Conservation (phyloP, 805 yeast species). For the Jamesozyma spencerorum region DNA sequence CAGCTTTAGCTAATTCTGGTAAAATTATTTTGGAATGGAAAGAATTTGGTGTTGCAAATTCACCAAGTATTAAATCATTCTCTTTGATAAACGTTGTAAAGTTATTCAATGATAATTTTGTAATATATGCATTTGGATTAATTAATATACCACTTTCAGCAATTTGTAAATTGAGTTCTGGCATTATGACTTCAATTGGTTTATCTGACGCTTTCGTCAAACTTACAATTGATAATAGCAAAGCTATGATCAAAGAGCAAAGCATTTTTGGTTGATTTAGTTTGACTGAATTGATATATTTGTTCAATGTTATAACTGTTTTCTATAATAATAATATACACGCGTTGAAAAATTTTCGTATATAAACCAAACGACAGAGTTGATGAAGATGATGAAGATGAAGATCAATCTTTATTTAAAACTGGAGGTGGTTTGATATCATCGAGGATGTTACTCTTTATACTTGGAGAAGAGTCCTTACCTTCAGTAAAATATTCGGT, state of each 20-base stretch:
- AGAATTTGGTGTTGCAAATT: slow-evolving; percentile 95
- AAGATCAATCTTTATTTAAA: background rate
- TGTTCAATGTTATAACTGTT: too few species aligned
- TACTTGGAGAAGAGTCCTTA: slow-evolving; percentile 18
- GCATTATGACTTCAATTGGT: background rate
- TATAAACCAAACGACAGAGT: background rate
- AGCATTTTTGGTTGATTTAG: too few species aligned
- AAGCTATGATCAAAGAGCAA: too few species aligned
- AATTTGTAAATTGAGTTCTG: background rate
- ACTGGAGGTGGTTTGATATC: slow-evolving; percentile 10
- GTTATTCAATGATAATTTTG: slow-evolving; percentile 55
- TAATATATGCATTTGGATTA: slow-evolving; percentile 70
- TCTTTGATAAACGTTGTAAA: slow-evolving; percentile 57
- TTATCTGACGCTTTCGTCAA: background rate
- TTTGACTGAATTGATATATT: too few species aligned
- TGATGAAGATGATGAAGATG: background rate
- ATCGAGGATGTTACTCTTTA: background rate
- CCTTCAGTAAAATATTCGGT: slow-evolving; percentile 28
- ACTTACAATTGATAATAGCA: too few species aligned
- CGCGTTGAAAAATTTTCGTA: too few species aligned
- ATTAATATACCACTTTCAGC: background rate
- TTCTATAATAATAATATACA: too few species aligned
- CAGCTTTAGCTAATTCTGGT: slow-evolving; percentile 69
- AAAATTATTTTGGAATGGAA: slow-evolving; percentile 85
- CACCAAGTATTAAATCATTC: slow-evolving; percentile 73